A percentile compares a stretch with the other conserved stretches of the same genome.
Conservation (phyloP, 2,329 filamentous ascomycete genomes). For the Trichoderma sp. region DNA sequence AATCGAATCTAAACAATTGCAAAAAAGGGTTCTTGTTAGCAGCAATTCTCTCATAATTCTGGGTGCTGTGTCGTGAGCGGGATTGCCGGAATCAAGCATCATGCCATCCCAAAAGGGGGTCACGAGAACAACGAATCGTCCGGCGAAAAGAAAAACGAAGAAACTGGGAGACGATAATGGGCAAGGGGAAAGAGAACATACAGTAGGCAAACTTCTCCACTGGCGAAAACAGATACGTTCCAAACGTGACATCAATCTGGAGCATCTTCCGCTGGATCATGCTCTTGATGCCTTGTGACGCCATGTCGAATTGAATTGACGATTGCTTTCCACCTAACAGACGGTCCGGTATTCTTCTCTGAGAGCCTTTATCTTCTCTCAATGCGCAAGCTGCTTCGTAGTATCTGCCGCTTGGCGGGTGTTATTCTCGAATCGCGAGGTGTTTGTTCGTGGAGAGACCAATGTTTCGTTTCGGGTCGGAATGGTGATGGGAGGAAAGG, state of each 20-base stretch:
- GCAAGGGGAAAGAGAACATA: constrained; percentile 41
- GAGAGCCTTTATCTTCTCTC: neutral
- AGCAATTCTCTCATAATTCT: neutral
- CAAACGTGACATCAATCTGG: constrained; percentile 97
- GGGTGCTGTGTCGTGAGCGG: neutral
- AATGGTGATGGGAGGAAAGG: neutral
- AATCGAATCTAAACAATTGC: constrained; percentile 70
- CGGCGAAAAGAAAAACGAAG: neutral
- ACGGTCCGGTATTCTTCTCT: too few relatives aligned
- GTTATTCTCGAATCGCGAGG: neutral
- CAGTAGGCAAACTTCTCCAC: constrained; percentile 98
- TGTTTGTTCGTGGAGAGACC: neutral
- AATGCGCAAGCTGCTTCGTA: neutral
- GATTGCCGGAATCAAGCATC: neutral
- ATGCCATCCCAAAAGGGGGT: constrained; percentile 85
- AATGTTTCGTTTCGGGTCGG: neutral
- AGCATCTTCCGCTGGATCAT: constrained; percentile 96
- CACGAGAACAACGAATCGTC: neutral
- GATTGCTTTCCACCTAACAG: neutral
- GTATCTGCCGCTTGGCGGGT: neutral
- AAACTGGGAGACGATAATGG: neutral
- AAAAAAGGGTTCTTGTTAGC: neutral
- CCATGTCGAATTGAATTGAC: constrained; percentile 30
- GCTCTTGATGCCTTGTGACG: constrained; percentile 59
- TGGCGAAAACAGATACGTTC: constrained; percentile 94